Evolutionary conservation across 345 rosid species (phyloP).

Genomic region (Linum usitatissimum): DNA sequence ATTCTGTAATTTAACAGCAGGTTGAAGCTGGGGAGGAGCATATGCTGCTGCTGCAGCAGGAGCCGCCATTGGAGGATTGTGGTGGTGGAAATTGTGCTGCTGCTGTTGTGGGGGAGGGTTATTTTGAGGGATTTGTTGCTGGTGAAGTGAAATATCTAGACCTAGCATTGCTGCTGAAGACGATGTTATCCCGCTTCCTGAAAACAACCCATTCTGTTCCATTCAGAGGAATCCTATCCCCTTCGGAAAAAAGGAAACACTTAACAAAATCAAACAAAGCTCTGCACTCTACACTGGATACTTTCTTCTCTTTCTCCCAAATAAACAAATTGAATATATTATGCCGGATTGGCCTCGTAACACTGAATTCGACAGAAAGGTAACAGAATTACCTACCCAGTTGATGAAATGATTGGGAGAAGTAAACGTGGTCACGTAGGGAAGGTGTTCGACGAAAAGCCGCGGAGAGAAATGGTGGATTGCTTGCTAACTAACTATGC

Average conservation of each 20-base stretch:
- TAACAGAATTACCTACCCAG: background rate
- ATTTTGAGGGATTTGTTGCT: constrained; percentile 37
- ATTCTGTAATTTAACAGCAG: constrained; percentile 20
- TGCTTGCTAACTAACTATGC: too few relatives aligned
- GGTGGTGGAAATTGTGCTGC: constrained; percentile 30
- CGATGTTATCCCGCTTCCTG: constrained; percentile 33
- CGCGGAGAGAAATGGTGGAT: background rate
- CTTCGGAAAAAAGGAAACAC: too few relatives aligned
- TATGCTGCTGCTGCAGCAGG: constrained; percentile 33
- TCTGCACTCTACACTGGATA: too few relatives aligned
- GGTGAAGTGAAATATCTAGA: constrained; percentile 61
- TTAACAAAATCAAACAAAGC: too few relatives aligned
- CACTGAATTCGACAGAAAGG: too few relatives aligned
- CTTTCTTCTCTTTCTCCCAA: too few relatives aligned
- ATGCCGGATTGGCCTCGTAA: too few relatives aligned
- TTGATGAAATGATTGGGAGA: background rate
- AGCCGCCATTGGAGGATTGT: constrained; percentile 47
- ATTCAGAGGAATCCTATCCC: background rate
- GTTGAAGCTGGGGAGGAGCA: constrained; percentile 35
- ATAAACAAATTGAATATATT: too few relatives aligned
- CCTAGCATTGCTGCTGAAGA: constrained; percentile 50
- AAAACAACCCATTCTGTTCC: constrained; percentile 37
- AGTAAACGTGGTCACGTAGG: background rate
- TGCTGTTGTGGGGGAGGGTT: constrained; percentile 31
- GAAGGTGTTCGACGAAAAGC: background rate